Base-by-base conservation (phyloP, 225 moss, liverwort and hornwort species). In the Lunularia cruciata region DNA sequence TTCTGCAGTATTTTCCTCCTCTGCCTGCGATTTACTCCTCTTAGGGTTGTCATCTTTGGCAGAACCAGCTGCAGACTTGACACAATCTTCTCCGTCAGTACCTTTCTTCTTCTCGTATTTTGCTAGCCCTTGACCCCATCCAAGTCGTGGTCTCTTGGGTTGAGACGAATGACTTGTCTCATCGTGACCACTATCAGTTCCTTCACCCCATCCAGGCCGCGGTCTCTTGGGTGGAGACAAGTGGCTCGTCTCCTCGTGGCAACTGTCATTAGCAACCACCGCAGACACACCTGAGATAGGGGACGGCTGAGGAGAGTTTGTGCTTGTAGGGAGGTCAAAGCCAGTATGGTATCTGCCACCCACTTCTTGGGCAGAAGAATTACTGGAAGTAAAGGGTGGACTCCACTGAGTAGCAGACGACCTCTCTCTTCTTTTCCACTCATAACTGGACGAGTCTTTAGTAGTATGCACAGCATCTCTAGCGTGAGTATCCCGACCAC, bases 81-180 rank as follows among this genome's bases (percentile, higher is more conserved):
- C 45, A 67, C 46, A 72, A 51, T 93, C 98, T 26, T 98, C 98
- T 3, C 84, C 77, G 60, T 86, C 96, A 49, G 83, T 85, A 56
- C 89, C 91, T 75, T 98, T 98, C 76, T 93, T 98, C 67, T 88
- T 98, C 76, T 98, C 98, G 56, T 93, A 93, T 39, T 98, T 93
- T 6, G 93, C 98, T 25, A 98, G 82, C 11, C 91, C 98, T 64
- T 98, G 98, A 51, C 98, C 98, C 98, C 98, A 98, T 20, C 98
- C 98, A 63, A 98, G 87, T 38, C 98, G 84, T 63, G 89, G 90
- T 9, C 93, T 86, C 74, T 98, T 98, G 0, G 89, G 90, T 16
- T 88, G 93, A 48, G 93, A 91, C 22, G 85, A 77, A 65, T 92
- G 92, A 60, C 74, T 83, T 32, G 84, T 76, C 33, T 93, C 93